Conservation (phyloP, 805 yeast species). For the Candida ascalaphidarum region DNA sequence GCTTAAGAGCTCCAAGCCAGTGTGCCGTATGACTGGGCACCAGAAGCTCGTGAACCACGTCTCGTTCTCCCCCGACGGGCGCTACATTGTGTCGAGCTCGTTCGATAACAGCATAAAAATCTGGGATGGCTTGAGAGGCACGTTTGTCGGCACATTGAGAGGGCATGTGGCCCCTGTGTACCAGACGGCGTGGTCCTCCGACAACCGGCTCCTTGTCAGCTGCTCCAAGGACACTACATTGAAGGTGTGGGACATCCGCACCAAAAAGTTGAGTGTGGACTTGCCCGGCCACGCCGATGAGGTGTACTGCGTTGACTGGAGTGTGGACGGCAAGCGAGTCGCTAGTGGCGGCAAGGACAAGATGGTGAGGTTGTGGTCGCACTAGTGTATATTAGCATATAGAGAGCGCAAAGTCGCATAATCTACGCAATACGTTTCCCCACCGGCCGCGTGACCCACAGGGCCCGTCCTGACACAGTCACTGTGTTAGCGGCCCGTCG, state of each 20-base stretch:
- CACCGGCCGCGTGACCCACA: too few relatives aligned
- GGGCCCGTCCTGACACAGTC: too few relatives aligned
- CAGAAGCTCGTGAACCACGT: constrained; percentile 96
- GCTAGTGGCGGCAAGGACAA: constrained; percentile 99
- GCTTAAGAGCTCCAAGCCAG: constrained; percentile 65
- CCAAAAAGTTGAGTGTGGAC: constrained; percentile 77
- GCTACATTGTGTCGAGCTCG: constrained; percentile 83
- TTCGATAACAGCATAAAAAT: constrained; percentile 92
- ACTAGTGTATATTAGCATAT: constrained; percentile 30
- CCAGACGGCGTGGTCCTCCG: constrained; percentile 97
- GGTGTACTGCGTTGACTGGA: constrained; percentile 97
- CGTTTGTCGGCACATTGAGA: constrained; percentile 79
- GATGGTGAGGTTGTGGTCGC: constrained; percentile 91
- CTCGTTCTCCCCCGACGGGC: constrained; percentile 91
- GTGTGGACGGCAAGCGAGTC: constrained; percentile 86
- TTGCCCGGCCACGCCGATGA: constrained; percentile 96
- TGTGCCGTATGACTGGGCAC: constrained; percentile 94
- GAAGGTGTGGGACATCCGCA: constrained; percentile 92
- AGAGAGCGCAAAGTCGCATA: too few relatives aligned
- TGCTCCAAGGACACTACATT: constrained; percentile 94
- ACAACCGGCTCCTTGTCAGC: constrained; percentile 81
- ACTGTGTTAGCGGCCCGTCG: too few relatives aligned
- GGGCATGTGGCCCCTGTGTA: constrained; percentile 98
- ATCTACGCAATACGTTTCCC: too few relatives aligned
- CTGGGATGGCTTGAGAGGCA: constrained; percentile 95